These are phyloP conservation scores for Dacryopinax primogenitus DNA, from an alignment of 768 basidiomycete species.

Conservation along the genomic window DNA sequence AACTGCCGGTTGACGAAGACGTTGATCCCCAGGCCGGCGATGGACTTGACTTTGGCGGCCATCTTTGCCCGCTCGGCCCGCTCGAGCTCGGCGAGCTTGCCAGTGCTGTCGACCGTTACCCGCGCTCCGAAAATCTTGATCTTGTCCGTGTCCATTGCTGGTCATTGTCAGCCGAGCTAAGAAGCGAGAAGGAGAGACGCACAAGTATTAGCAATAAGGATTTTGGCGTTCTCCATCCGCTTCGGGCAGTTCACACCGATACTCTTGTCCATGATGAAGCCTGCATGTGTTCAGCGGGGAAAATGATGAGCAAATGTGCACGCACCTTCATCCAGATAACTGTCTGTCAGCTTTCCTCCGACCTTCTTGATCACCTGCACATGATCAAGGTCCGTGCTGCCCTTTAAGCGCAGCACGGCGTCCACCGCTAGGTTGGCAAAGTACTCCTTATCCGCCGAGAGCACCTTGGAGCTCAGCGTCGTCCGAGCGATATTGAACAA, in stretches of 20 bases:
- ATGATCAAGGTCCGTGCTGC: slow-evolving; percentile 91
- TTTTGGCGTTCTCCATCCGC: slow-evolving; percentile 85
- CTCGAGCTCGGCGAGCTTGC: slow-evolving; percentile 95
- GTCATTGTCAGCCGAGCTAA: slow-evolving; percentile 1
- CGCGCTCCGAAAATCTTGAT: slow-evolving; percentile 98
- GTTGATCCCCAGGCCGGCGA: slow-evolving; percentile 89
- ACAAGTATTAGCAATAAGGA: slow-evolving; percentile 98
- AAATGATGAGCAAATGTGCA: background rate
- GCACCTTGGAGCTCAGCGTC: slow-evolving; percentile 88
- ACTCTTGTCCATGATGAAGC: slow-evolving; percentile 94
- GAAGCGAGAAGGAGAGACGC: slow-evolving; percentile 24
- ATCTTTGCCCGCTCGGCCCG: slow-evolving; percentile 98
- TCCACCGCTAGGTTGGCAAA: slow-evolving; percentile 97
- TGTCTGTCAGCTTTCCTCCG: slow-evolving; percentile 96
- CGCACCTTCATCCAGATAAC: slow-evolving; percentile 90
- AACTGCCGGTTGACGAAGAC: slow-evolving; percentile 96
- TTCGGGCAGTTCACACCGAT: slow-evolving; percentile 93
- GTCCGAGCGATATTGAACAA: slow-evolving; percentile 94
- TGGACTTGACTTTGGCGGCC: slow-evolving; percentile 93
- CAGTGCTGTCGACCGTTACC: slow-evolving; percentile 88
- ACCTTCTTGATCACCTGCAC: slow-evolving; percentile 99
- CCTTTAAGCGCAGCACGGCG: slow-evolving; percentile 89
- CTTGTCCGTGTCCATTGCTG: slow-evolving; percentile 99
- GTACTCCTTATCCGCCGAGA: slow-evolving; percentile 93
- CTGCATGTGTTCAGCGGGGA: too few species aligned